Base-by-base conservation (phyloP, 345 rosid species). In the Raphanus sativus region DNA sequence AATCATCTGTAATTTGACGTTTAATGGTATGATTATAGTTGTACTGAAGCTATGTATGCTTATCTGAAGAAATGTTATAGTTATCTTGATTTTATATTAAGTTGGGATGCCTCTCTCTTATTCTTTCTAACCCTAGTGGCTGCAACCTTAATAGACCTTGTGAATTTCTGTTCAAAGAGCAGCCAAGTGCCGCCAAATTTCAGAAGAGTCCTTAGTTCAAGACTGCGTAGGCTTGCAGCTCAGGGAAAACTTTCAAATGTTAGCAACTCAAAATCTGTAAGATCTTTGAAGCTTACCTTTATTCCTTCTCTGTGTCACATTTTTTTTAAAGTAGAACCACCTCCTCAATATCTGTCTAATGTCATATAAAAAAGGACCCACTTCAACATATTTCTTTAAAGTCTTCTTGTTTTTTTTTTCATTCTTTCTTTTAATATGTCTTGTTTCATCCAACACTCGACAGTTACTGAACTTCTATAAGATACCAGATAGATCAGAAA, bases 241-340 rank as follows among this genome's bases (percentile, higher is more conserved):
- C 88, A 84, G 84, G 91, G 84, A 9, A 91, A 90, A 85, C 90
- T 94, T 67, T 87, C 85, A 77, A 90, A 89, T 96, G 93, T 94
- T 70, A 83, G 74, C 70, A 73, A 25, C 76, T 61, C 67, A 50
- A 63, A 74, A 69, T 34, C 77, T 75, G 73, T 65, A 80, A 75
- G 79, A 21, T 69, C 30, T 48, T 42, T 64, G 4, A 63, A 74
- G 1, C 64, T 50, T 67, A 25, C 62, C n/a, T 21, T 5, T 36
- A 8, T n/a, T 33, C 2, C 7, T 15, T 42, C 24, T 29, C 24
- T 29, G 16, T 33, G 63, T 55, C 28, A 13, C 75, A 63, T 8
- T 36, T 17, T 33, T 33, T 24, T 63, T 32, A 32, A 32, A 32
- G 5, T 32, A 7, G n/a, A 12, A 42, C 15, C 15, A 42, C 12